phyloP scores from a whole-genome alignment of 1,139 yeast species.

The Pneumocystis carinii region DNA sequence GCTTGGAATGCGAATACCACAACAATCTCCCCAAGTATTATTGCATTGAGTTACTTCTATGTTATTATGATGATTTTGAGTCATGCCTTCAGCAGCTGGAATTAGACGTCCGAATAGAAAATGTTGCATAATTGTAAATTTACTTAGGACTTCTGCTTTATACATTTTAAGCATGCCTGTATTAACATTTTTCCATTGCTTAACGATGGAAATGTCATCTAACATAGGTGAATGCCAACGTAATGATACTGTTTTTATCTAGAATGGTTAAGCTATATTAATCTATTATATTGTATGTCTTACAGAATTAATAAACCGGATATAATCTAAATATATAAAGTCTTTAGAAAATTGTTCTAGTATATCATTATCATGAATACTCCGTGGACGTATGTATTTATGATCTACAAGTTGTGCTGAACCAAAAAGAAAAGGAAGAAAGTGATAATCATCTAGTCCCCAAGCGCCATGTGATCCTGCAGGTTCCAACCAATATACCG shows the following conservation, averaged over 20 bases:
- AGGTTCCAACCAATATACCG: conserved; percentile 76
- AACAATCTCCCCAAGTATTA: conserved; percentile 86
- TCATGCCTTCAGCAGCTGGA: conserved; percentile 14
- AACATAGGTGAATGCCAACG: conserved; percentile 98
- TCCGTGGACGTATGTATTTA: conserved; percentile 65
- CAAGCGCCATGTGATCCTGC: conserved; percentile 93
- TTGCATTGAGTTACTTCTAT: not conserved
- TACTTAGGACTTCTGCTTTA: conserved; percentile 74
- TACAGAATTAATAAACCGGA: conserved; percentile 51
- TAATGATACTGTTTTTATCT: conserved; percentile 62
- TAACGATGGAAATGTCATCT: conserved; percentile 89
- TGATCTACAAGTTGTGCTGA: conserved; percentile 71
- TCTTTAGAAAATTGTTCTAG: conserved; percentile 63
- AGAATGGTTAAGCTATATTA: not conserved
- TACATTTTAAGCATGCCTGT: conserved; percentile 97
- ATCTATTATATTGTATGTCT: not conserved
- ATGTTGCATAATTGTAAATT: conserved; percentile 87
- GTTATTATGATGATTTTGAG: conserved; percentile 19
- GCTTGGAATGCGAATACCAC: conserved; percentile 93
- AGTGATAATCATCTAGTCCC: conserved; percentile 97
- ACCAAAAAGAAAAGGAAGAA: conserved; percentile 76
- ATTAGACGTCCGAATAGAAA: conserved; percentile 58
- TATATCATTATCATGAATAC: conserved; percentile 71
- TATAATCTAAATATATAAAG: conserved; percentile 78
- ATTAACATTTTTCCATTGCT: conserved; percentile 42